Base-by-base conservation (phyloP, 768 basidiomycete genomes). In the Pleurotus cornucopiae region DNA sequence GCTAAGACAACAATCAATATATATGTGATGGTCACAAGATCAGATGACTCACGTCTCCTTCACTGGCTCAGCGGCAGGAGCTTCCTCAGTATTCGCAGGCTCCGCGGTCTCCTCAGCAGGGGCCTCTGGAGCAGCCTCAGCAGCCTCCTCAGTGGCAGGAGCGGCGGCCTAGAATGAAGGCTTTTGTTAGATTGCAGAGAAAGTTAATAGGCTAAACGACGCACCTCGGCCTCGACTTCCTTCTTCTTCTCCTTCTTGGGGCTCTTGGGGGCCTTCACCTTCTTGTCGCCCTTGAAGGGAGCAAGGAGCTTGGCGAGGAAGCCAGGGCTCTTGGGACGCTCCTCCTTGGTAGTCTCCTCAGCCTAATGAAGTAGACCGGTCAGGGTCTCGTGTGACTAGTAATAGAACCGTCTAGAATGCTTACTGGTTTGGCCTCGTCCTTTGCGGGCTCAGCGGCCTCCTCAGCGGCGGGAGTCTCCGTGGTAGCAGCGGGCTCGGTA, bases 221-320 rank as follows among this genome's bases (percentile, higher is more conserved):
- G 55, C 57, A 82, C 84, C 75, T 83, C 83, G 11, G 70, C 67
- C 66, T 86, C 85, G 30, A 34, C 30, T 62, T 87, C 84, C 75
- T 88, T 87, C 79, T 88, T 89, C 77, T 89, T 88, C 69, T 86
- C 83, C 74, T 88, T 88, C 80, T 88, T 89, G 37, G 86, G 84
- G 70, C 83, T 87, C 83, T 82, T 90, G 67, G 86, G 80, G 41
- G 74, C 74, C 76, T 85, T 85, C 49, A 66, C 70, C 71, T 85
- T 83, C 78, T 86, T 82, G 65, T 76, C 78, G 60, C 71, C 75
- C 76, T 89, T 91, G 81, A 93, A 86, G 41, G 88, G 81, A 25
- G 85, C 84, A 57, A 95, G 84, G 59, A 95, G 74, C 73, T 88
- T 94, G 63, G 84, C 68, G 56, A 95, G 78, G 62, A 94, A 66